Conservation (phyloP, 371 early-diverging fungal genomes). For the Capillidium heterosporum region DNA sequence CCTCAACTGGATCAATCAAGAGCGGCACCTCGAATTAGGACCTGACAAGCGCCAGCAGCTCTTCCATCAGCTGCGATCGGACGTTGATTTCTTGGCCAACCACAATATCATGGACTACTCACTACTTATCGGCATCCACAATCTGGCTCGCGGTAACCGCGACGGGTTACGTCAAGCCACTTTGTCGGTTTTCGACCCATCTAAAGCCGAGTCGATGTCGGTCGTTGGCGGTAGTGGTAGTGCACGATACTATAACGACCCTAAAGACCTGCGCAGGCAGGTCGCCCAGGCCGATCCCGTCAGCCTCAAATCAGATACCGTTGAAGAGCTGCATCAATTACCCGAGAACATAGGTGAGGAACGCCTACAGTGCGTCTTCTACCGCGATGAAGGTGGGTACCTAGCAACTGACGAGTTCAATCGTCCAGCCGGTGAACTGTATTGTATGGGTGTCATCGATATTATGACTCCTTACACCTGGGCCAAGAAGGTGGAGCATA, state of each 20-base stretch:
- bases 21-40: slow-evolving; percentile 59
- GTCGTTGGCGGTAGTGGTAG: slow-evolving; percentile 23
- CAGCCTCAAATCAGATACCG: slow-evolving; percentile 14
- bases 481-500: slow-evolving; percentile 65
- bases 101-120: slow-evolving; percentile 95
- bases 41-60: slow-evolving; percentile 42
- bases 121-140: slow-evolving; percentile 79
- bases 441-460: slow-evolving; percentile 89
- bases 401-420: slow-evolving; percentile 52
- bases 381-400: slow-evolving; percentile 81
- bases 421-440: slow-evolving; percentile 41
- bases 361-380: slow-evolving; percentile 60
- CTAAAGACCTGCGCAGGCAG: slow-evolving; percentile 34
- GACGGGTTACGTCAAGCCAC: slow-evolving; percentile 75
- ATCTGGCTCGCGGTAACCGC: slow-evolving; percentile 58
- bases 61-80: slow-evolving; percentile 63
- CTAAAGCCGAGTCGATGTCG: slow-evolving; percentile 14
- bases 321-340: slow-evolving; percentile 7
- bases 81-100: slow-evolving; percentile 39
- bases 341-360: slow-evolving; percentile 9
- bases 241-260: slow-evolving; percentile 13
- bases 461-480: slow-evolving; percentile 82
- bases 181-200: slow-evolving; percentile 51
- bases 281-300: slow-evolving; percentile 43
- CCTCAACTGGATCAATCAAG: slow-evolving; percentile 73